Conservation (phyloP, 805 yeast species). For the Wickerhamomyces canadensis region DNA sequence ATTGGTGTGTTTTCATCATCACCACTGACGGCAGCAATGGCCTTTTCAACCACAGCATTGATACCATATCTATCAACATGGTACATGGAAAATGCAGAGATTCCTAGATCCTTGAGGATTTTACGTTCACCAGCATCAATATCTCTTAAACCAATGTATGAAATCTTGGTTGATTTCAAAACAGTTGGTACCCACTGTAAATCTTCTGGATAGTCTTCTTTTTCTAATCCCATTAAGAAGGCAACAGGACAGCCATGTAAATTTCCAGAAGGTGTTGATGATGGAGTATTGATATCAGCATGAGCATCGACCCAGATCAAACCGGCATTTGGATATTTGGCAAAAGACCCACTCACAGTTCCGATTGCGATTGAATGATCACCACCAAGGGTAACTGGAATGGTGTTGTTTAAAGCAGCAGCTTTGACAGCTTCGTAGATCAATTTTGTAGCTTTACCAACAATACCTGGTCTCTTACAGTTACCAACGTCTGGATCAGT, state of each 20-base stretch:
- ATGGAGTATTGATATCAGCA: slow-evolving; percentile 91
- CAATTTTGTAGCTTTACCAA: slow-evolving; percentile 61
- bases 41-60: slow-evolving; percentile 87
- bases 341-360: slow-evolving; percentile 79
- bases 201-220: slow-evolving; percentile 61
- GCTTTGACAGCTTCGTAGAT: slow-evolving; percentile 56
- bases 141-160: slow-evolving; percentile 92
- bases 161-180: slow-evolving; percentile 65
- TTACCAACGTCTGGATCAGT: slow-evolving; percentile 35
- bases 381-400: slow-evolving; percentile 90
- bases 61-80: slow-evolving; percentile 94
- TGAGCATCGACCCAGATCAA: slow-evolving; percentile 97
- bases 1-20: slow-evolving; percentile 58
- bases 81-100: slow-evolving; percentile 90
- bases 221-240: slow-evolving; percentile 78
- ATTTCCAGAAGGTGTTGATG: slow-evolving; percentile 80
- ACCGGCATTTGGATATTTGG: slow-evolving; percentile 79
- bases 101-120: slow-evolving; percentile 62
- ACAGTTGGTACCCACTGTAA: slow-evolving; percentile 75
- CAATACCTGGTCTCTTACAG: slow-evolving; percentile 71
- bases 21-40: slow-evolving; percentile 73
- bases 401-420: slow-evolving; percentile 41
- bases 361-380: slow-evolving; percentile 97
- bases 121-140: slow-evolving; percentile 82
- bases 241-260: slow-evolving; percentile 96